Conservation (phyloP, 352 stramenopile genomes). For the Blastocystis sp. region DNA sequence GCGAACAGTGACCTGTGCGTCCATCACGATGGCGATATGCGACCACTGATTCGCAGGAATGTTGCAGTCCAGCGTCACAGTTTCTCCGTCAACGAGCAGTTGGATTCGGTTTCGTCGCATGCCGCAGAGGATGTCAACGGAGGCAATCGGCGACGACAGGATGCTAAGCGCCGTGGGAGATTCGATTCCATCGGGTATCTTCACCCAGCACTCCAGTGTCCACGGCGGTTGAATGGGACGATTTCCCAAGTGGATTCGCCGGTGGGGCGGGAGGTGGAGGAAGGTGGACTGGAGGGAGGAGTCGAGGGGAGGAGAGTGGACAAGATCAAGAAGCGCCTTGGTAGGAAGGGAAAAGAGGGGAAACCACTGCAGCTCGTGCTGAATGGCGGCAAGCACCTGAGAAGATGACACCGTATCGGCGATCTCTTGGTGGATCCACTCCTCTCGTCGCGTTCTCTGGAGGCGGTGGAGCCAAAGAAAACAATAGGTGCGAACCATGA, state of each 20-base stretch:
- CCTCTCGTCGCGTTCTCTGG: too few relatives aligned
- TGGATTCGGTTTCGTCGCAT: background rate
- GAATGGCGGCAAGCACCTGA: background rate
- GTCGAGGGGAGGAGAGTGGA: background rate
- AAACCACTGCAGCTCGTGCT: background rate
- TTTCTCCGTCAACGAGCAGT: background rate
- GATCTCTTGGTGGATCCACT: background rate
- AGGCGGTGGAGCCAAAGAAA: too few relatives aligned
- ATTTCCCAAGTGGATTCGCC: background rate
- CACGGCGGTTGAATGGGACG: background rate
- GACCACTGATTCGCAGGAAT: background rate
- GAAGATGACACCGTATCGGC: background rate
- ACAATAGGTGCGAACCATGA: too few relatives aligned
- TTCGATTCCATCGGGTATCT: background rate
- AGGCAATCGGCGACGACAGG: background rate
- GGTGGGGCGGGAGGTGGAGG: background rate
- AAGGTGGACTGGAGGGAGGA: background rate
- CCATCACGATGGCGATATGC: background rate
- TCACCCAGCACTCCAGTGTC: conserved; percentile 12
- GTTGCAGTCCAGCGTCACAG: background rate
- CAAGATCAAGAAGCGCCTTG: background rate
- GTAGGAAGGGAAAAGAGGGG: background rate
- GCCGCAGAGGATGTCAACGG: background rate
- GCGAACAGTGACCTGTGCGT: background rate
- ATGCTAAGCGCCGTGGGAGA: background rate